Conservation (phyloP, 2,329 filamentous ascomycete genomes). For the Epichloe amarillans region DNA sequence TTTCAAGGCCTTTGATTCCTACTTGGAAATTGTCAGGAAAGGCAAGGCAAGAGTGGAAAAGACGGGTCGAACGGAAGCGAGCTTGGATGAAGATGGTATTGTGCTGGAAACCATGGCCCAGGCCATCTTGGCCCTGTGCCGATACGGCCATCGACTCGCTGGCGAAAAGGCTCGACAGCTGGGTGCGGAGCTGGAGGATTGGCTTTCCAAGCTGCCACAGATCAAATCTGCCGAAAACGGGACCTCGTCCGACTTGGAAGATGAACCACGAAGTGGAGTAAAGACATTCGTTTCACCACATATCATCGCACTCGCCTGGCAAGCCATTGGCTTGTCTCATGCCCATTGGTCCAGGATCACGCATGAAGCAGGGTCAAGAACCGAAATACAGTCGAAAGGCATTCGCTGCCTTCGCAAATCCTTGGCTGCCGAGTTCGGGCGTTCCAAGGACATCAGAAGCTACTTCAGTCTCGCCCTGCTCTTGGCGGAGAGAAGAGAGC, state of each 20-base stretch:
- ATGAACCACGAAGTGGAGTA: slow-evolving; percentile 17
- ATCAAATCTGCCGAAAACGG: slow-evolving; percentile 14
- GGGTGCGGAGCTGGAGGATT: slow-evolving; percentile 57
- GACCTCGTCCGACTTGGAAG: slow-evolving; percentile 16
- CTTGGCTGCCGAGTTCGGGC: slow-evolving; percentile 51
- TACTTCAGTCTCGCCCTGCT: slow-evolving; percentile 72
- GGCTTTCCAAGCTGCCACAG: slow-evolving; percentile 49
- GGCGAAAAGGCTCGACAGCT: slow-evolving; percentile 69
- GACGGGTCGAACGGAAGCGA: slow-evolving; percentile 54
- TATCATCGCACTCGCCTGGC: slow-evolving; percentile 59
- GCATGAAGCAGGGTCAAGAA: slow-evolving; percentile 56
- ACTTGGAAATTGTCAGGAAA: slow-evolving; percentile 74
- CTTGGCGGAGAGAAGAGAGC: slow-evolving; percentile 75
- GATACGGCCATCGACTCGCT: slow-evolving; percentile 61
- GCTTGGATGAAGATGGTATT: slow-evolving; percentile 65
- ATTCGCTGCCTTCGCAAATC: slow-evolving; percentile 63
- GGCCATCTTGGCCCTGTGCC: slow-evolving; percentile 68
- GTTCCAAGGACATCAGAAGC: slow-evolving; percentile 57
- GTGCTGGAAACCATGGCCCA: slow-evolving; percentile 68
- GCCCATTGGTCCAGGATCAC: slow-evolving; percentile 80
- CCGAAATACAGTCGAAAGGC: slow-evolving; percentile 64
- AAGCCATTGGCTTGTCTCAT: slow-evolving; percentile 73
- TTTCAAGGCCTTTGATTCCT: slow-evolving; percentile 82
- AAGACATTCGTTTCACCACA: slow-evolving; percentile 39
- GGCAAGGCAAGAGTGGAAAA: slow-evolving; percentile 77